These are phyloP conservation scores for Echites panduratus DNA, from an alignment of 257 asterid species.

Conservation along the genomic window DNA sequence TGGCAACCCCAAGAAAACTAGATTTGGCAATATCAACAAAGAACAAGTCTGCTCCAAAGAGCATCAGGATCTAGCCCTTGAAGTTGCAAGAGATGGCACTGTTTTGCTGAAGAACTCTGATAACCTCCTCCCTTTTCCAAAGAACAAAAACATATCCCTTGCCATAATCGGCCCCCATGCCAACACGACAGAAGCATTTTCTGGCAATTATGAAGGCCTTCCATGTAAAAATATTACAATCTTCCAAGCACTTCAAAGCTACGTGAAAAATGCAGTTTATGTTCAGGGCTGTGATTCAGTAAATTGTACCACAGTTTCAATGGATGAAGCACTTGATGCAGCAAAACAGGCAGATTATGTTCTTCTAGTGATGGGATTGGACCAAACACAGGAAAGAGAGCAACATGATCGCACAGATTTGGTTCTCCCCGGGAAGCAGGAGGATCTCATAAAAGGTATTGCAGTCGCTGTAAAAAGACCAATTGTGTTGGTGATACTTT, in stretches of 20 bases:
- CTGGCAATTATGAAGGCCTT: conserved; percentile 61
- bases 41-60: conserved; percentile 42
- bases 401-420: conserved; percentile 38
- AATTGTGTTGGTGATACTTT: conserved; percentile 40
- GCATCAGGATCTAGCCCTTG: conserved; percentile 53
- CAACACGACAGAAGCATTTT: conserved; percentile 22
- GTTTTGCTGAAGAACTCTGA: conserved; percentile 59
- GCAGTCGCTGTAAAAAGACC: conserved; percentile 44
- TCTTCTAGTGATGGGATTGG: conserved; percentile 59
- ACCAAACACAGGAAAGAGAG: conserved; percentile 53
- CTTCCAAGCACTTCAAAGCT: conserved; percentile 43
- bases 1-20: conserved; percentile 41
- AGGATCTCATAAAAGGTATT: conserved; percentile 28
- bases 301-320: conserved; percentile 36
- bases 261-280: conserved; percentile 22
- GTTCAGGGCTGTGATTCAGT: conserved; percentile 37
- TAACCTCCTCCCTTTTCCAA: conserved; percentile 53
- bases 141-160: conserved; percentile 30
- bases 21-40: conserved; percentile 35
- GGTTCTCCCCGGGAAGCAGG: conserved; percentile 55
- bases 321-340: conserved; percentile 26
- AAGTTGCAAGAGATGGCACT: conserved; percentile 55
- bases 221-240: conserved; percentile 49
- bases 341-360: conserved; percentile 45
- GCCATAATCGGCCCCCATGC: conserved; percentile 67